A percentile compares a stretch with the other conserved stretches of the same genome.
These are phyloP conservation scores for Penicillium capsulatum DNA, from an alignment of 2,329 filamentous ascomycete species.

Conservation along the genomic window DNA sequence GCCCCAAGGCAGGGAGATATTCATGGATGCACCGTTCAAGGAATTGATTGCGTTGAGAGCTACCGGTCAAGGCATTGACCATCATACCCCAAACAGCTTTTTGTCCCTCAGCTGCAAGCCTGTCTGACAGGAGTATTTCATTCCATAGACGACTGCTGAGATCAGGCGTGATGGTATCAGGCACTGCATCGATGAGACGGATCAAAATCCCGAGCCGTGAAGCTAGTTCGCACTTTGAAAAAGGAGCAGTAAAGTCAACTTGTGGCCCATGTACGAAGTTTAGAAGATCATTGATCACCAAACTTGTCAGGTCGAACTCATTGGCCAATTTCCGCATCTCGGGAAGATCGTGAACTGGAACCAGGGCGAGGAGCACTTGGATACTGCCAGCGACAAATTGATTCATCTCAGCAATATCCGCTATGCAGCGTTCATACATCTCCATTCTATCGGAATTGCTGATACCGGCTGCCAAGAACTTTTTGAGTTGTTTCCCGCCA, in stretches of 20 bases:
- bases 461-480: constrained; percentile 57
- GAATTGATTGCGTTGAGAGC: constrained; percentile 35
- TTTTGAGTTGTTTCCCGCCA: constrained; percentile 58
- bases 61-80: constrained; percentile 38
- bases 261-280: constrained; percentile 48
- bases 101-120: constrained; percentile 58
- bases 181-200: constrained; percentile 58
- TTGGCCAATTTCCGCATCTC: constrained; percentile 57
- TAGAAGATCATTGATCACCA: constrained; percentile 64
- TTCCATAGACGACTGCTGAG: constrained; percentile 67
- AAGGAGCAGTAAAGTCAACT: constrained; percentile 38
- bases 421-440: constrained; percentile 64
- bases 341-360: constrained; percentile 39
- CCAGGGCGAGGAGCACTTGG: constrained; percentile 54
- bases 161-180: constrained; percentile 58
- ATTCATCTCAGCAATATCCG: constrained; percentile 62
- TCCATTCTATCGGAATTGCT: constrained; percentile 54
- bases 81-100: constrained; percentile 67
- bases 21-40: constrained; percentile 44
- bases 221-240: constrained; percentile 45
- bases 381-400: constrained; percentile 67
- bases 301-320: constrained; percentile 58
- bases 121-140: constrained; percentile 62
- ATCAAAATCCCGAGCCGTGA: constrained; percentile 57
- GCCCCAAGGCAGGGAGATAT: constrained; percentile 39